Base-by-base conservation (phyloP, 2,329 filamentous ascomycete species). In the Onygenales sp. region DNA sequence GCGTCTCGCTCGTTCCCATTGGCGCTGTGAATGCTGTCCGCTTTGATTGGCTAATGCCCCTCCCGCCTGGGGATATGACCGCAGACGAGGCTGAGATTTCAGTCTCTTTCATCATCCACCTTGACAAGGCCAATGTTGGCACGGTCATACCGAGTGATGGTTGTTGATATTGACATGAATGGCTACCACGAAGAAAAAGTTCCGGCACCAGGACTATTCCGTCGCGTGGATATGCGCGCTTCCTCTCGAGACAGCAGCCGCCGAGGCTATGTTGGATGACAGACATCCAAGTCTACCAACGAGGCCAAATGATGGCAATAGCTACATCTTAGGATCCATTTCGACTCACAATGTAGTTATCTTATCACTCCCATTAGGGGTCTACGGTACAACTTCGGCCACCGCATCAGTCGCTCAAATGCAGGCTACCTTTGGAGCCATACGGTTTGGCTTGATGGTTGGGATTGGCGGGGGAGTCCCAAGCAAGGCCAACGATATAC, bases 391-490 rank as follows among this genome's bases (percentile, higher is more conserved):
- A 7, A 55, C 50, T 27, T 51, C 61, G 31, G 58, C 53, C 11
- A 54, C 56, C 5, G 48, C 27, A 7, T 53, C 60, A 13, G 60
- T 53, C 13, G 54, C 31, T 7, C 50, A 61, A 42, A 55, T 63
- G 55, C 47, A 43, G 13, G n/a, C 42, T 10, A 61, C 52, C 38
- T 63, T 60, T 36, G 13, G 36, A 11, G 52, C 44, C 9, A 47
- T 62, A 13, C 46, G 54, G 11, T 54, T 62, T 50, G 49, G 53
- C 13, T 48, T 61, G 21, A 57, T 60, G 53, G 56, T 61, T 31
- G 58, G 58, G 2, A 57, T 61, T 45, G 60, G 58, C 7, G 60
- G 55, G 43, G 60, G 58, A 36, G 57, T 58, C 21, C 58, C 60
- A 21, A 13, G 50, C 43, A 56, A 50, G 27, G 54, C 54, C 21